Percentiles rank a stretch among this genome's conserved stretches.
Evolutionary conservation across 768 basidiomycete genomes (phyloP).

Genomic region (Boletus pseudopeckii): DNA sequence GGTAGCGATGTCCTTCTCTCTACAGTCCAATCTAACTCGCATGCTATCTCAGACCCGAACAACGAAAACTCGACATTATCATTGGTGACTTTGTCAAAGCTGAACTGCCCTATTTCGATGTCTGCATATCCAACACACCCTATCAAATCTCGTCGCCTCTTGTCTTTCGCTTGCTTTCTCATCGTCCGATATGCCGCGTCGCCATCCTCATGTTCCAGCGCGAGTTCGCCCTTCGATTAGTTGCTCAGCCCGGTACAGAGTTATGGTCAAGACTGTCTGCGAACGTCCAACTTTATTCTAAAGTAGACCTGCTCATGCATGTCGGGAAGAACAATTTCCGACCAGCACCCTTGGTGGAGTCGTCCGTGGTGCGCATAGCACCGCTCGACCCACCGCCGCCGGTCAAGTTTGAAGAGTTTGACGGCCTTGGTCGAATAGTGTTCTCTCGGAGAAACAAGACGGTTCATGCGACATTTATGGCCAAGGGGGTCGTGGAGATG

Average conservation of each 20-base stretch:
- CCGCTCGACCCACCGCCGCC: constrained; percentile 95
- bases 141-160: constrained; percentile 99
- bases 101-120: constrained; percentile 97
- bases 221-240: constrained; percentile 92
- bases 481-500: constrained; percentile 94
- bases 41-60: constrained; percentile 68
- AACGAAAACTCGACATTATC: constrained; percentile 90
- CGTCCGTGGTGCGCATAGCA: constrained; percentile 84
- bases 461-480: constrained; percentile 84
- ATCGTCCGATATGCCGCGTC: constrained; percentile 89
- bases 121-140: constrained; percentile 98
- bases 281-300: constrained; percentile 96
- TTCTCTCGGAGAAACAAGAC: constrained; percentile 91
- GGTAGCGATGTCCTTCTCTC: constrained; percentile 36
- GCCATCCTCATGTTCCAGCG: constrained; percentile 99
- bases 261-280: constrained; percentile 94
- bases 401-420: constrained; percentile 95
- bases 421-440: constrained; percentile 87
- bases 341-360: constrained; percentile 93
- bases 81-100: constrained; percentile 98
- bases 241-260: constrained; percentile 76
- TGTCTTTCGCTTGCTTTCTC: constrained; percentile 94
- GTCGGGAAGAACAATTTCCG: constrained; percentile 97
- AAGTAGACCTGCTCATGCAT: constrained; percentile 94
- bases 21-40: not conserved